Evolutionary conservation across 2,329 filamentous ascomycete genomes (phyloP), one percentile per base, ranked within the genome.

Genomic region (Pseudogymnoascus sp.): DNA sequence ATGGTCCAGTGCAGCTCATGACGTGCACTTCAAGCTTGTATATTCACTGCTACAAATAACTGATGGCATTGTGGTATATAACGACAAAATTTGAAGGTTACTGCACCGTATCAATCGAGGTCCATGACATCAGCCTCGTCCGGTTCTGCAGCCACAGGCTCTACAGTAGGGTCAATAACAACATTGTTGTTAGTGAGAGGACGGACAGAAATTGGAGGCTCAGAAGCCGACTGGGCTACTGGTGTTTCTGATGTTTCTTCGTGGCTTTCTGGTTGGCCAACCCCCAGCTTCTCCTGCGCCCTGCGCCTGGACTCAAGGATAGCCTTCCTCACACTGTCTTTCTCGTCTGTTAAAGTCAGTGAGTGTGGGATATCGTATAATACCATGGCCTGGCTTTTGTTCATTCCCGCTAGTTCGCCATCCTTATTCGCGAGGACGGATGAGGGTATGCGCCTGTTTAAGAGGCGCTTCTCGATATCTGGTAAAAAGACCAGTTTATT

Each of bases 351-450:
- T 19, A 96, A 83, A 0, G 85, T 88, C 67, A 97, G 75, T 15
- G 90, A 92, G 59, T 82, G 81, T 6, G 93, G 92, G 60, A 95
- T 86, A 66, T 82, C 84, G 76, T 97, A 97, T 38, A 97, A 83
- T 15, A 99, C 89, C 66, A 97, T 74, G 83, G 95, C 79, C 85
- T 75, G 62, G 65, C 40, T 44, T 59, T 73, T 68, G 38, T 70
- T 72, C 60, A 83, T 85, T 67, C 81, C 82, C 3, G 81, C 84
- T 37, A 84, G 74, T 70, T 83, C 78, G 65, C 80, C 80, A 3
- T 84, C 79, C 61, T 76, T 72, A 72, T 83, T 79, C 72, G 83
- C 78, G 5, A 93, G 81, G 50, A 96, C 73, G 17, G 87, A 83
- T 46, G 80, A 69, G 15, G 72, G 73, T 29, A 87, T 86, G 61